Percentiles rank a stretch among this genome's conserved stretches.
phyloP scores from a whole-genome alignment of 2,329 filamentous ascomycete species.

The Botrytis fabae region DNA sequence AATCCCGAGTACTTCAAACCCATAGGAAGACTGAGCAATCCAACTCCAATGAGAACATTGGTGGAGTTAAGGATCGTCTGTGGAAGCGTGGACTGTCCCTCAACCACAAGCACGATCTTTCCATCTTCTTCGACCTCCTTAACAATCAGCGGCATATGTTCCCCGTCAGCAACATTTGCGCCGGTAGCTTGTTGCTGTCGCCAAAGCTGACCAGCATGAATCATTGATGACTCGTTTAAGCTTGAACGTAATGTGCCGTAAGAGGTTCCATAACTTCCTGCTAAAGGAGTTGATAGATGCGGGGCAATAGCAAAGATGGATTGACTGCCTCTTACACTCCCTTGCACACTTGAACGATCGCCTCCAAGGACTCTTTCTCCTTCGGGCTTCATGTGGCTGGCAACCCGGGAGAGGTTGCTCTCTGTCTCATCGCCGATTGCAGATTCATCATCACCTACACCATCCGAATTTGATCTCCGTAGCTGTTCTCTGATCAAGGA shows the following conservation, averaged over 20 bases:
- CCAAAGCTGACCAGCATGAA: conserved; percentile 53
- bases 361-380: conserved; percentile 26
- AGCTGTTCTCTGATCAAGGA: conserved; percentile 55
- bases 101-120: conserved; percentile 77
- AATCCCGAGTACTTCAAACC: conserved; percentile 86
- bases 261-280: conserved; percentile 68
- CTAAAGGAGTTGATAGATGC: conserved; percentile 65
- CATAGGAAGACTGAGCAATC: conserved; percentile 83
- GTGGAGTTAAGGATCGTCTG: conserved; percentile 95
- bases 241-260: conserved; percentile 54
- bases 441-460: conserved; percentile 37
- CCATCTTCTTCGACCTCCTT: conserved; percentile 89
- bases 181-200: conserved; percentile 48
- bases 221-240: conserved; percentile 47
- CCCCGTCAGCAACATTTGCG: conserved; percentile 53
- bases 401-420: conserved; percentile 31
- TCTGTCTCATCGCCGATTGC: conserved; percentile 23
- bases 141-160: conserved; percentile 75
- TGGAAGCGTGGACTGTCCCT: conserved; percentile 91
- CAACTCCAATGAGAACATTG: conserved; percentile 81
- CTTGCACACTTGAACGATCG: conserved; percentile 34
- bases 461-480: conserved; percentile 43
- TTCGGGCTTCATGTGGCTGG: conserved; percentile 46
- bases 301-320: conserved; percentile 60
- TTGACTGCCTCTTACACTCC: conserved; percentile 43